Base-by-base conservation (phyloP, 306 rosid species). In the Acacia crassicarpa region DNA sequence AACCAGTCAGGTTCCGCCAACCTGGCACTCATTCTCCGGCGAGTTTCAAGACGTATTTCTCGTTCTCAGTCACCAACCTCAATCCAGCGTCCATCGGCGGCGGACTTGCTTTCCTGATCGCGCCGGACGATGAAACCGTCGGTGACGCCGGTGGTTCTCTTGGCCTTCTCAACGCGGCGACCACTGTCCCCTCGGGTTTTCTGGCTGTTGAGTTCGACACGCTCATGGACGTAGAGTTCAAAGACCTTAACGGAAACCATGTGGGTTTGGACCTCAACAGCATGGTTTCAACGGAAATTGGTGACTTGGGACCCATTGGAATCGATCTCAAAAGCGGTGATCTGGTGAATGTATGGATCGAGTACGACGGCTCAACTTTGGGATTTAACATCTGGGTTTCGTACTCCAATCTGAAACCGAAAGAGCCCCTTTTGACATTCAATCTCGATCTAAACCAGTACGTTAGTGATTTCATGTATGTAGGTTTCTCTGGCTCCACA, bases 401-500 rank as follows among this genome's bases (percentile, higher is more conserved):
- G 25, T 93, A 96, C 81, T 93, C 99, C 40, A 96, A 91, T 92
- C 89, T 96, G 66, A 96, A 93, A 62, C 99, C 99, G 1, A 83
- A 79, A 65, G 91, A 91, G 13, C 98, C 99, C 19, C 80, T 96
- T 43, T 75, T 96, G 84, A 79, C 94, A 1, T 76, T 84, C 85
- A 82, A 25, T 72, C 90, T 96, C 25, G 98, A 96, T 63, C 92
- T 86, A 53, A 92, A 85, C 72, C 88, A 70, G 87, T 93, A 80
- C 63, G 88, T 93, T 67, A 86, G 80, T 69, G 99, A 96, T 54
- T 93, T 96, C 56, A 93, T 93, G 98, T 96, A 91, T 33, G 99
- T 96, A 51, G 99, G 99, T n/a, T 96, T 96, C 78, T 93, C 99
- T 58, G 99, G 89, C 72, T 93, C 99, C 14, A 96, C 99, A 1